These are phyloP conservation scores for Penicillium griseofulvum DNA, from an alignment of 2,329 filamentous ascomycete genomes.

Conservation along the genomic window DNA sequence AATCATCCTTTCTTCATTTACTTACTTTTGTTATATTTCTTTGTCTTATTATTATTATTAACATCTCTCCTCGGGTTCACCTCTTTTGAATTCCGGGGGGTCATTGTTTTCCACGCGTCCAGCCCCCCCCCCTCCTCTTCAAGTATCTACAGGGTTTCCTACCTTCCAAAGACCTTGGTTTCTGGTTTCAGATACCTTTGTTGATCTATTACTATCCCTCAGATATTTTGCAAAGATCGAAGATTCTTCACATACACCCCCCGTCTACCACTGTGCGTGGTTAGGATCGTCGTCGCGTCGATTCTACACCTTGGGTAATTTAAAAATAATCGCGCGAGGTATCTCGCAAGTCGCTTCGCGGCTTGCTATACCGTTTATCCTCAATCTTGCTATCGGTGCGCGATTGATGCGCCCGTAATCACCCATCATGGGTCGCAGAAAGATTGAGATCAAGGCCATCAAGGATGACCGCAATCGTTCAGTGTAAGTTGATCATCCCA, in stretches of 20 bases:
- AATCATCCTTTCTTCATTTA: conserved; percentile 11
- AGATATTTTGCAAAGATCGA: neutral
- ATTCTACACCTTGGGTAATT: neutral
- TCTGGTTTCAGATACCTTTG: neutral
- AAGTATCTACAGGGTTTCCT: conserved; percentile 4
- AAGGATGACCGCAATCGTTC: conserved; percentile 97
- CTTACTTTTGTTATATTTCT: conserved; percentile 5
- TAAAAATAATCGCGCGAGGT: neutral
- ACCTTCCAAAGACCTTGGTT: neutral
- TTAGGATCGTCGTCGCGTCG: conserved; percentile 7
- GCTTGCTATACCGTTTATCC: neutral
- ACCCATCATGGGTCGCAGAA: conserved; percentile 81
- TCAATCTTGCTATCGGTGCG: conserved; percentile 4
- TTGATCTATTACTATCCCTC: neutral
- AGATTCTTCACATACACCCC: neutral
- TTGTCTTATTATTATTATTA: neutral
- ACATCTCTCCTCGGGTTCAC: conserved; percentile 6
- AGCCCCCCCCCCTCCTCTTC: conserved; percentile 7
- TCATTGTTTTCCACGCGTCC: conserved; percentile 6
- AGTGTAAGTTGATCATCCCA: conserved; percentile 66
- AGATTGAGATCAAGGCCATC: conserved; percentile 99
- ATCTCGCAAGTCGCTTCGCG: conserved; percentile 1
- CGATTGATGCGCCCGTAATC: conserved; percentile 12
- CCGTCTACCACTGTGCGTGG: neutral
- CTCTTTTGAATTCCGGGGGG: conserved; percentile 4